These are phyloP conservation scores for Penicillium ucsense DNA, from an alignment of 495 filamentous ascomycete species.

Conservation along the genomic window DNA sequence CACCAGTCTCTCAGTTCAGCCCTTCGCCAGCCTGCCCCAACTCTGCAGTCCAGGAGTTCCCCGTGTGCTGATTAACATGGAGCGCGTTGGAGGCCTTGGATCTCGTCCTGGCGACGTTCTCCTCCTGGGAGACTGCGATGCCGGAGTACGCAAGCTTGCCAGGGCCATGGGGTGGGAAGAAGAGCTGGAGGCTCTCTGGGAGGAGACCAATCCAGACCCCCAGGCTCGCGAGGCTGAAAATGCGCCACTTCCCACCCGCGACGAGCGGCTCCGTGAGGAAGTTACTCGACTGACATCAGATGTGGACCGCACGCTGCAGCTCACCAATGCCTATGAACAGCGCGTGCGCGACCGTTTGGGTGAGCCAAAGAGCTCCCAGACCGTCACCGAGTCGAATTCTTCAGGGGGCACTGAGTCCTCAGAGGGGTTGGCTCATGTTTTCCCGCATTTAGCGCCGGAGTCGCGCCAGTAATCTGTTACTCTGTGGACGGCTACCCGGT, in stretches of 20 bases:
- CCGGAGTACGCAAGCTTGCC: conserved; percentile 74
- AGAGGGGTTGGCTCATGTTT: conserved; percentile 31
- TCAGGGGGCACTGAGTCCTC: too few relatives aligned
- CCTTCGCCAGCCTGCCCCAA: conserved; percentile 73
- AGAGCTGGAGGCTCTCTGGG: conserved; percentile 68
- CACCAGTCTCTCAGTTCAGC: conserved; percentile 79
- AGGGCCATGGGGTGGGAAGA: conserved; percentile 75
- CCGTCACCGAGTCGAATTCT: not conserved
- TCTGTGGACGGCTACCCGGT: not conserved
- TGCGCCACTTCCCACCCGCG: conserved; percentile 28
- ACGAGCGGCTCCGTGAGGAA: conserved; percentile 46
- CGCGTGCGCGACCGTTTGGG: conserved; percentile 31
- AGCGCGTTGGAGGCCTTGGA: conserved; percentile 75
- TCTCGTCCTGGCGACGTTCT: conserved; percentile 68
- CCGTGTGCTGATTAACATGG: conserved; percentile 78
- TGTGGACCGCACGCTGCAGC: conserved; percentile 39
- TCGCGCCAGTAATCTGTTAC: conserved; percentile 9
- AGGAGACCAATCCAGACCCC: conserved; percentile 38
- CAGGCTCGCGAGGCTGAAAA: conserved; percentile 24
- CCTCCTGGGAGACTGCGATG: conserved; percentile 68
- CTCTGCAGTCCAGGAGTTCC: conserved; percentile 52
- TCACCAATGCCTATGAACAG: conserved; percentile 37
- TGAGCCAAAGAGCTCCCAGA: not conserved
- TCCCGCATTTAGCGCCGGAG: conserved; percentile 30
- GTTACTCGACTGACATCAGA: conserved; percentile 45